These are phyloP conservation scores for Phascolomyces articulosus DNA, from an alignment of 371 early-diverging fungal species.

Conservation along the genomic window DNA sequence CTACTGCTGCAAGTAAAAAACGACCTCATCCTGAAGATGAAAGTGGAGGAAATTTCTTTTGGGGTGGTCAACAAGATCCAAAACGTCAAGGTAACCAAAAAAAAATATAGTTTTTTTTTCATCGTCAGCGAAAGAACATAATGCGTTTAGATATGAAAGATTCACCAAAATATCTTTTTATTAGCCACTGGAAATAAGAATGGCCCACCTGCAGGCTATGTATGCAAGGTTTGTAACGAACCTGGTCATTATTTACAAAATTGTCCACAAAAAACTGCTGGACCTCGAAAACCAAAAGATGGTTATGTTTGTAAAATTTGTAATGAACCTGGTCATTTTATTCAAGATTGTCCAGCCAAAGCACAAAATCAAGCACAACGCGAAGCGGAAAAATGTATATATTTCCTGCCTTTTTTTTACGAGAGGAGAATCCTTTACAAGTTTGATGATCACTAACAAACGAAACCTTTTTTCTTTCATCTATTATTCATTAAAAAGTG, in stretches of 20 bases:
- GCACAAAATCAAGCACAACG: neutral
- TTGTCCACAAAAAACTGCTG: conserved; percentile 52
- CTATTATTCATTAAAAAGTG: conserved; percentile 20
- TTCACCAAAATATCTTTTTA: conserved; percentile 47
- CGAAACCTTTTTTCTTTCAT: neutral
- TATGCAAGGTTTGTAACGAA: conserved; percentile 58
- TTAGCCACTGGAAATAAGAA: neutral
- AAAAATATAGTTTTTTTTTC: no score
- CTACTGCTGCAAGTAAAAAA: conserved; percentile 26
- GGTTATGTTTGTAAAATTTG: conserved; percentile 61
- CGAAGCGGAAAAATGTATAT: neutral
- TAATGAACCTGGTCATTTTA: conserved; percentile 44
- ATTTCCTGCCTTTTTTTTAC: no score
- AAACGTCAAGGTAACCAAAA: conserved; percentile 25
- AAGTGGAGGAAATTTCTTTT: conserved; percentile 36
- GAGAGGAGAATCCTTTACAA: no score
- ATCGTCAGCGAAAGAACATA: no score
- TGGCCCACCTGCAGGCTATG: conserved; percentile 47
- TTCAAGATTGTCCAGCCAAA: conserved; percentile 33
- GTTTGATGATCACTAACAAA: neutral
- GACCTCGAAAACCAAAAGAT: conserved; percentile 22
- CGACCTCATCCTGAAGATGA: conserved; percentile 33
- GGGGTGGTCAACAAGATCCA: conserved; percentile 33
- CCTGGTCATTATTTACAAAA: conserved; percentile 69
- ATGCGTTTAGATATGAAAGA: no score